Base-by-base conservation (phyloP, 2,329 filamentous ascomycete genomes). In the Claviceps maximensis region DNA sequence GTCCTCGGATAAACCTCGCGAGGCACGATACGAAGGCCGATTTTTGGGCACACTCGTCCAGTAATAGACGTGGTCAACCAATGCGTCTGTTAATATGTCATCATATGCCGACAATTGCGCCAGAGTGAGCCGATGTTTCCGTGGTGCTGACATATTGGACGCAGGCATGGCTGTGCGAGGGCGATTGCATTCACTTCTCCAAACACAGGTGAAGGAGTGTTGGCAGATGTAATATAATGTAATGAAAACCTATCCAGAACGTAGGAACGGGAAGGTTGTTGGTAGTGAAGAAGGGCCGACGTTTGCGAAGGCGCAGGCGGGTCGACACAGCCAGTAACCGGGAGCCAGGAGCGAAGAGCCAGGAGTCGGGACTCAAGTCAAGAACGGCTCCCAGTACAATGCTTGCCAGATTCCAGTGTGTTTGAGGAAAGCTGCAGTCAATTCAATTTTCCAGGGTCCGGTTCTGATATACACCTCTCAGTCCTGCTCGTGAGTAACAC, bases 1-100 rank as follows among this genome's bases (percentile, higher is more conserved):
- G 53, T 78, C 75, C 61, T 83, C 78, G 52, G 79, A 81, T 50
- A 97, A 75, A 42, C 88, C 88, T 57, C 93, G 84, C 7, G 86
- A 89, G 1, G 89, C 79, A 61, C 87, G 86, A 68, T 95, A 97
- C 53, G 87, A 88, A 53, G 82, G 83, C 56, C 87, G 84, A 63
- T 97, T 95, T 71, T 98, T 98, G 58, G 91, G 90, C 55, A 96
- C 95, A 4, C 81, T 87, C 6, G 91, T 91, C 91, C 93, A 97
- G 74, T 93, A 98, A 69, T 87, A 96, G 10, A 89, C 91, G 72
- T 91, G 89, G 70, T 98, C 93, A 56, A 98, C 84, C 51, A 98
- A 82, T 60, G 88, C 87, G 77, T 98, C 93, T 8, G 93, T 98
- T 57, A 95, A 76, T 58, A 97, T 84, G 69, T 98, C 93, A 71